These are phyloP conservation scores for Trypanosoma melophagium DNA, from an alignment of 208 protist species.

Conservation along the genomic window DNA sequence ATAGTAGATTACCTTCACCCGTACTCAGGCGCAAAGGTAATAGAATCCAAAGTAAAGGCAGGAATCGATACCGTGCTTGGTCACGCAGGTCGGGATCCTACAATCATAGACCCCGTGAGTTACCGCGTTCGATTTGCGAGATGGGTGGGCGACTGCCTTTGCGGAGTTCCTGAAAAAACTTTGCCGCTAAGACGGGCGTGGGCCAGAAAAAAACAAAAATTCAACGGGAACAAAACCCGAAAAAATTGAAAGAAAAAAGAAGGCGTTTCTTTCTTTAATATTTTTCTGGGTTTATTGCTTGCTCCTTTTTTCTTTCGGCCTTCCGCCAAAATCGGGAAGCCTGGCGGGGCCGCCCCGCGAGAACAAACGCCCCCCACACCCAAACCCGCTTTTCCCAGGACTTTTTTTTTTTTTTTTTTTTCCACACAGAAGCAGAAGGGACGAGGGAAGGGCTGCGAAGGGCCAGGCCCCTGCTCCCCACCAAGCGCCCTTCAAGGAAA, in stretches of 20 bases:
- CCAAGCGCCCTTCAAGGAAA: too few species aligned
- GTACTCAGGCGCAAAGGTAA: conserved; percentile 71
- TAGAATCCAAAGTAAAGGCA: conserved; percentile 85
- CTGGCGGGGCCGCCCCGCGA: too few species aligned
- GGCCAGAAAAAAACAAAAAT: conserved; percentile 3
- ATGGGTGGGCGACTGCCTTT: conserved; percentile 76
- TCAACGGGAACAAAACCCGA: too few species aligned
- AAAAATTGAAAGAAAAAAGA: too few species aligned
- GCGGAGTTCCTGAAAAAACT: conserved; percentile 61
- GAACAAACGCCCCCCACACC: background rate
- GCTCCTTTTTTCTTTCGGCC: background rate
- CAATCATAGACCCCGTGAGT: conserved; percentile 74
- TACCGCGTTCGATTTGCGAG: conserved; percentile 70
- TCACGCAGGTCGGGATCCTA: conserved; percentile 53
- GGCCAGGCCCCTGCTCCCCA: too few species aligned
- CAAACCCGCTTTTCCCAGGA: too few species aligned
- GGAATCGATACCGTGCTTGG: conserved; percentile 77
- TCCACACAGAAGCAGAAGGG: too few species aligned
- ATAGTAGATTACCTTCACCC: conserved; percentile 87
- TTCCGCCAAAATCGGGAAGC: background rate
- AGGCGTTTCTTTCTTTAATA: background rate
- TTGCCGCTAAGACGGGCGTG: conserved; percentile 28
- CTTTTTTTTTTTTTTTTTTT: too few species aligned
- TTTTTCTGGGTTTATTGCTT: too few species aligned
- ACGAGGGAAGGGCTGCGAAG: background rate